Evolutionary conservation across 2,329 filamentous ascomycete genomes (phyloP).

Genomic region (Mycosphaerella sp.): DNA sequence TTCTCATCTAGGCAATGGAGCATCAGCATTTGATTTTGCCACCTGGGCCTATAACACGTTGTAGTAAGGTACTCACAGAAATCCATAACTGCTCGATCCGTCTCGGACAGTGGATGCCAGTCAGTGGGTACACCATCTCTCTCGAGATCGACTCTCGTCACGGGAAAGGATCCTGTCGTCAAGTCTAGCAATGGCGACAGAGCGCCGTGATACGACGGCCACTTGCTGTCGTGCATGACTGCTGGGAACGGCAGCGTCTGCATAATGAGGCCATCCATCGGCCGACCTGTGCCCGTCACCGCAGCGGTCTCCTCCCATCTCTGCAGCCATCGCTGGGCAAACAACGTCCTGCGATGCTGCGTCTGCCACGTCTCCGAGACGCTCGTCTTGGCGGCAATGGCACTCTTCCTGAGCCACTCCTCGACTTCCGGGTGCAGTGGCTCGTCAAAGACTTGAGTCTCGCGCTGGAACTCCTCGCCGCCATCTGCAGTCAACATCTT

Average conservation of each 20-base stretch:
- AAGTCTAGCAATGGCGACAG: conserved; percentile 15
- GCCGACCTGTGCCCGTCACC: conserved; percentile 12
- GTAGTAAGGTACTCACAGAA: conserved; percentile 12
- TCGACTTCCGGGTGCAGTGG: conserved; percentile 9
- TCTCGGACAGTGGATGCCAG: conserved; percentile 10
- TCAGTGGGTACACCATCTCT: conserved; percentile 9
- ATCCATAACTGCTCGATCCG: conserved; percentile 12
- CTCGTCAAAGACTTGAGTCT: conserved; percentile 12
- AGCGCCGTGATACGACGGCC: conserved; percentile 12
- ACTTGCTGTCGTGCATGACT: conserved; percentile 9
- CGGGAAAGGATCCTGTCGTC: conserved; percentile 16
- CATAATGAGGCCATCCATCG: conserved; percentile 18
- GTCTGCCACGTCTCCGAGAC: conserved; percentile 17
- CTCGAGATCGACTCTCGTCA: conserved; percentile 20
- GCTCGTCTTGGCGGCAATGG: conserved; percentile 9
- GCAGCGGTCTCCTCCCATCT: conserved; percentile 12
- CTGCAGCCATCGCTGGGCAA: conserved; percentile 15
- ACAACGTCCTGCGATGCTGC: conserved; percentile 8
- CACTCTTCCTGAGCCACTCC: conserved; percentile 10
- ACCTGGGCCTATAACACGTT: no score
- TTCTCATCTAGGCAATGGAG: no score
- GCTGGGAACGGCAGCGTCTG: conserved; percentile 17
- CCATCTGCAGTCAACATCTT: conserved; percentile 18
- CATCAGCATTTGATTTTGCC: no score
- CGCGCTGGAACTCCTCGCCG: conserved; percentile 17